Percentiles rank a stretch among this genome's conserved stretches.
These are phyloP conservation scores for Thielaviopsis punctulata DNA, from an alignment of 2,329 filamentous ascomycete species.

Conservation along the genomic window DNA sequence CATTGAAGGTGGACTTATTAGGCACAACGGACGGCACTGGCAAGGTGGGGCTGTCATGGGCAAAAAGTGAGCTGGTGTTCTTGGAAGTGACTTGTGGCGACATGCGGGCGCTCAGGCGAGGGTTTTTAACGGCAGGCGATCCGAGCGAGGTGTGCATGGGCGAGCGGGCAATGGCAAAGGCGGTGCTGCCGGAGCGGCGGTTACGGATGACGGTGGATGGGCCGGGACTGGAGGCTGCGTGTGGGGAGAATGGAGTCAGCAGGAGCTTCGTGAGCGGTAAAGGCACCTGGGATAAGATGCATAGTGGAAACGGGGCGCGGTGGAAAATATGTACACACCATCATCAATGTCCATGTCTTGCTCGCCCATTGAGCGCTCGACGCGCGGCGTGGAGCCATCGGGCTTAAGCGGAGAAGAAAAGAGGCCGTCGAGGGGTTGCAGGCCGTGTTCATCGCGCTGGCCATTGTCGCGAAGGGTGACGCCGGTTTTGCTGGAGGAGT, in stretches of 20 bases:
- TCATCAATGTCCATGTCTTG: constrained; percentile 34
- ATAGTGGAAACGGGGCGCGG: constrained; percentile 20
- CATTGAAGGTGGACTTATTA: neutral
- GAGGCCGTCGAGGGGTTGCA: constrained; percentile 72
- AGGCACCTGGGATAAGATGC: neutral
- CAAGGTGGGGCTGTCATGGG: neutral
- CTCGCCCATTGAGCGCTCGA: constrained; percentile 22
- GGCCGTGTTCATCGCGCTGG: constrained; percentile 74
- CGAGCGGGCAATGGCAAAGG: constrained; percentile 34
- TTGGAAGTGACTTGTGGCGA: constrained; percentile 26
- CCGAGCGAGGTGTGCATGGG: constrained; percentile 45
- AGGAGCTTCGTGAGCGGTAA: neutral
- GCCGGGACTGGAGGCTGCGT: constrained; percentile 34
- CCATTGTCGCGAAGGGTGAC: constrained; percentile 63
- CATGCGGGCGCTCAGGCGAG: constrained; percentile 32
- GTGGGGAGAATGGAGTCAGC: neutral
- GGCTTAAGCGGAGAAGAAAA: constrained; percentile 69
- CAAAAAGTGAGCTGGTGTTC: neutral
- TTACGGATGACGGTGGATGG: constrained; percentile 34
- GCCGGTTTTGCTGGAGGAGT: constrained; percentile 60
- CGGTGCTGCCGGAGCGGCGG: constrained; percentile 31
- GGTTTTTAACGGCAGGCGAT: constrained; percentile 45
- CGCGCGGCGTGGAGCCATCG: constrained; percentile 16
- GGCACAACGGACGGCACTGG: neutral
- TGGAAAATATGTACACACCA: constrained; percentile 18